These are phyloP conservation scores for Geranium rotundifolium DNA, from an alignment of 345 rosid species.

Conservation along the genomic window DNA sequence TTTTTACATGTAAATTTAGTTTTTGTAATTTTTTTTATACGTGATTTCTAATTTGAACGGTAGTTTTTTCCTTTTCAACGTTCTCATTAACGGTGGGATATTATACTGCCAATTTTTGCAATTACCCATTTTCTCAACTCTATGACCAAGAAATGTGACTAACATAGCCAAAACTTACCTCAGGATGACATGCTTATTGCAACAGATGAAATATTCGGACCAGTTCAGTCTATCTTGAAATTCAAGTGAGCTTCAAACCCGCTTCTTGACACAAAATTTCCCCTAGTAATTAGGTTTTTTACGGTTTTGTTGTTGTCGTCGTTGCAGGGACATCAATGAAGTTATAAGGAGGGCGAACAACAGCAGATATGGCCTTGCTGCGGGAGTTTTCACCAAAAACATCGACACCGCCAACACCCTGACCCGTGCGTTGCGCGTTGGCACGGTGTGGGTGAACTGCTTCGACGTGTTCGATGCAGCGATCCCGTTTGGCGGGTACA, in stretches of 20 bases:
- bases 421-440: constrained; percentile 55
- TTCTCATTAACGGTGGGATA: no score
- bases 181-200: constrained; percentile 95
- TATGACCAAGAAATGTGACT: neutral
- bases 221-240: constrained; percentile 79
- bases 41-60: no score
- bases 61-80: no score
- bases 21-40: no score
- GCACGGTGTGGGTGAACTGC: constrained; percentile 80
- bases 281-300: no score
- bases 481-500: constrained; percentile 87
- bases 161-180: neutral
- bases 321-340: constrained; percentile 53
- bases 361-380: constrained; percentile 57
- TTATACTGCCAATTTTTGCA: no score
- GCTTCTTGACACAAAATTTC: neutral
- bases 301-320: neutral
- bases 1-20: no score
- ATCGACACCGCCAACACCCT: constrained; percentile 67
- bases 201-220: constrained; percentile 86
- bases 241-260: constrained; percentile 50
- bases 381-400: constrained; percentile 74
- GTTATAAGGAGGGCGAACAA: constrained; percentile 58
- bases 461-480: constrained; percentile 67
- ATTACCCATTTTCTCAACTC: neutral